A percentile compares a stretch with the other conserved stretches of the same genome.
Evolutionary conservation across 1,284 basidiomycete genomes (phyloP).

Genomic region (Ustilago loliicola): DNA sequence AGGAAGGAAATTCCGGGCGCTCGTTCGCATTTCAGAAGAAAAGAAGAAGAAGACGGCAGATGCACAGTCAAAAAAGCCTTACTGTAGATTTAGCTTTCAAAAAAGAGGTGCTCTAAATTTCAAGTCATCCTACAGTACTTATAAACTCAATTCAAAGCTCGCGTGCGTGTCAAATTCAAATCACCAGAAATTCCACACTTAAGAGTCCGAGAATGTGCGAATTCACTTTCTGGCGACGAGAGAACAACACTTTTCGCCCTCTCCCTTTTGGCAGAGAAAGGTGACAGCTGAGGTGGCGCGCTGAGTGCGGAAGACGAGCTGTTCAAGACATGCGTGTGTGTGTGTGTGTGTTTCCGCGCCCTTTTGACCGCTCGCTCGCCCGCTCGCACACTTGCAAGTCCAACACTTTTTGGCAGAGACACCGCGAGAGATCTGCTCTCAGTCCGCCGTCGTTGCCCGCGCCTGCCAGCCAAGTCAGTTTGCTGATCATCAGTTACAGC

Average conservation of each 20-base stretch:
- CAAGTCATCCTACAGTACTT: not conserved
- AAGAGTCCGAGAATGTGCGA: not conserved
- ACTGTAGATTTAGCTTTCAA: not conserved
- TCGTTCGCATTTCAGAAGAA: not conserved
- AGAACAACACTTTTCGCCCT: constrained; percentile 27
- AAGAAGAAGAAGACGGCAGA: too few species aligned
- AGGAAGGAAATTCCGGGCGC: constrained; percentile 16
- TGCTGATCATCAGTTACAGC: constrained; percentile 25
- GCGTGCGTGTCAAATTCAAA: constrained; percentile 12
- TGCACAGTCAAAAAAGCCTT: not conserved
- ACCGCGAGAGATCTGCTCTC: not conserved
- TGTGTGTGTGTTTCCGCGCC: not conserved
- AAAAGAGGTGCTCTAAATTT: not conserved
- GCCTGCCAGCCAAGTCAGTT: not conserved
- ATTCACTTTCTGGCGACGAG: not conserved
- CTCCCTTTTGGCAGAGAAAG: not conserved
- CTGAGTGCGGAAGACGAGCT: not conserved
- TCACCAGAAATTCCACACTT: not conserved
- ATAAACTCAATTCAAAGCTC: not conserved
- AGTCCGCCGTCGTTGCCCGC: not conserved
- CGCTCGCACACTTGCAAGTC: constrained; percentile 1
- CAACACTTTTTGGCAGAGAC: constrained; percentile 7
- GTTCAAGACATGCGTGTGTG: not conserved
- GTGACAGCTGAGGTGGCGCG: too few species aligned
- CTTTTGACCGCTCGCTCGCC: not conserved